phyloP scores from a whole-genome alignment of 1,284 basidiomycete species.

The Rugosomyces carneus region DNA sequence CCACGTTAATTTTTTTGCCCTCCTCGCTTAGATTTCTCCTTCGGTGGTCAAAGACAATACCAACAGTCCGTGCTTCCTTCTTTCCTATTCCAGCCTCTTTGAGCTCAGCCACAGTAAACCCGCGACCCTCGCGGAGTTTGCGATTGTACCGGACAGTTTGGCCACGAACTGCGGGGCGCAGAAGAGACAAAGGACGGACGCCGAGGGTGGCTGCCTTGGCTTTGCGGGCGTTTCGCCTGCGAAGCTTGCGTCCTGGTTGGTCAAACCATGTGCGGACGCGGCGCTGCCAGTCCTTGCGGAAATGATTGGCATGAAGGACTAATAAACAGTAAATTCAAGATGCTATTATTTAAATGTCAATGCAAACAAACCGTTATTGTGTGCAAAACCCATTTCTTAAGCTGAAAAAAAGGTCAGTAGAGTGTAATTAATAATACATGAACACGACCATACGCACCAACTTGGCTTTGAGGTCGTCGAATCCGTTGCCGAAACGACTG shows the following conservation, averaged over 20 bases:
- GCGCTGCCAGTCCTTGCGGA: constrained; percentile 98
- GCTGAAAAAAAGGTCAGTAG: constrained; percentile 20
- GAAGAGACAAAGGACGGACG: constrained; percentile 86
- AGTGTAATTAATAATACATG: constrained; percentile 1
- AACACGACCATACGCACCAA: constrained; percentile 29
- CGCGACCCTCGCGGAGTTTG: constrained; percentile 95
- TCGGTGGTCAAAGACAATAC: constrained; percentile 96
- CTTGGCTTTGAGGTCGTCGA: constrained; percentile 34
- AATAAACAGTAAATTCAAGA: constrained; percentile 4
- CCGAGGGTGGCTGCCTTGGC: constrained; percentile 90
- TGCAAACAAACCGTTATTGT: constrained; percentile 65
- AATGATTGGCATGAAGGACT: constrained; percentile 93
- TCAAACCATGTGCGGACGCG: constrained; percentile 98
- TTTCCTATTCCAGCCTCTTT: constrained; percentile 94
- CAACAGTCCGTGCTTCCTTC: constrained; percentile 92
- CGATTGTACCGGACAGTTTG: constrained; percentile 99
- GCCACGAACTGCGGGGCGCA: constrained; percentile 95
- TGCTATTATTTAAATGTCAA: constrained; percentile 14
- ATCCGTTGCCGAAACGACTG: constrained; percentile 26
- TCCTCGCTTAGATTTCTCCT: constrained; percentile 97
- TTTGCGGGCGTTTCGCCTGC: constrained; percentile 90
- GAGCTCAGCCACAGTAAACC: constrained; percentile 93
- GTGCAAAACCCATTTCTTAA: constrained; percentile 68
- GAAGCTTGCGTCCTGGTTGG: constrained; percentile 97
- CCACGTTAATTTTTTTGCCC: constrained; percentile 93